Percentiles rank a stretch among this genome's conserved stretches.
phyloP scores from a whole-genome alignment of 345 rosid species.

The Linum lewisii region DNA sequence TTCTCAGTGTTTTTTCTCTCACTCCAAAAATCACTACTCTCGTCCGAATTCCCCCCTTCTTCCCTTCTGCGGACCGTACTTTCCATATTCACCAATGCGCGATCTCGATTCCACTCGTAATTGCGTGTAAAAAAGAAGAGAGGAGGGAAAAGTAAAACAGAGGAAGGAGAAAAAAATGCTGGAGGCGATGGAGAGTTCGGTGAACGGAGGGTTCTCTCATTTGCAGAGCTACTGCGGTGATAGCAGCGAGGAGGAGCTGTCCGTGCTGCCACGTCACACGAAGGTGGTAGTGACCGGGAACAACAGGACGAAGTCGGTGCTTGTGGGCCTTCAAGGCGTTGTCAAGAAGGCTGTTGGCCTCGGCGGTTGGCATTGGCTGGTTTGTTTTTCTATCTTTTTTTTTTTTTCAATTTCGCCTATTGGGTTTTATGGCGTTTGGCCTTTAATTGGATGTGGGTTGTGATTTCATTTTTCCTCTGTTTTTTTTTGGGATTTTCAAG shows the following conservation, averaged over 20 bases:
- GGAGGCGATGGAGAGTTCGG: conserved; percentile 58
- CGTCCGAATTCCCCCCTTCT: conserved; percentile 12
- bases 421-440: neutral
- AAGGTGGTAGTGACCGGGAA: conserved; percentile 93
- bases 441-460: neutral
- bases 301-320: conserved; percentile 92
- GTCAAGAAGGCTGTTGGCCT: conserved; percentile 95
- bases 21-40: conserved; percentile 22
- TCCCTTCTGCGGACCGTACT: no score
- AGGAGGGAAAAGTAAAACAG: conserved; percentile 3
- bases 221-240: conserved; percentile 65
- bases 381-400: conserved; percentile 12
- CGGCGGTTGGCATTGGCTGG: conserved; percentile 99
- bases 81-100: conserved; percentile 46
- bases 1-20: conserved; percentile 15
- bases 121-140: neutral
- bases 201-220: conserved; percentile 35
- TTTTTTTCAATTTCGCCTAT: neutral
- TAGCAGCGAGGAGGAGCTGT: conserved; percentile 83
- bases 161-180: conserved; percentile 43
- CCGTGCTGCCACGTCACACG: conserved; percentile 90
- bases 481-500: neutral
- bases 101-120: conserved; percentile 45
- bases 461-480: neutral
- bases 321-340: conserved; percentile 89